phyloP scores from a whole-genome alignment of 2,329 filamentous ascomycete species.

The Orbilia ellipsospora region DNA sequence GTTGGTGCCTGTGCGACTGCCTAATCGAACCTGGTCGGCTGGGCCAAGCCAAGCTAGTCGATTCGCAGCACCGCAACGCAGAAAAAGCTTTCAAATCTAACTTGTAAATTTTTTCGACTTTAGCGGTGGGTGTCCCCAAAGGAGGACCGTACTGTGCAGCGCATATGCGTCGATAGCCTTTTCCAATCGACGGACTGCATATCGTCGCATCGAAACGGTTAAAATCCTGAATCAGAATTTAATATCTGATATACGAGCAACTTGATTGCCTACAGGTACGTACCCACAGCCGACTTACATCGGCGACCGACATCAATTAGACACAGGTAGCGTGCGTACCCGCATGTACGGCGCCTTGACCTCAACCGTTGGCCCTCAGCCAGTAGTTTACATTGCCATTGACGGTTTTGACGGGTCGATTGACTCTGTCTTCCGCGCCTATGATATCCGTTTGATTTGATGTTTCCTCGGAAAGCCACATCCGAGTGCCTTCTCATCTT shows the following conservation, averaged over 20 bases:
- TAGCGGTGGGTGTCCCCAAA: too few relatives aligned
- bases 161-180: constrained; percentile 23
- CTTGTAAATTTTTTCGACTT: too few relatives aligned
- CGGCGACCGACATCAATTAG: constrained; percentile 42
- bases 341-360: neutral
- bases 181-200: constrained; percentile 34
- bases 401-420: neutral
- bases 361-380: constrained; percentile 10
- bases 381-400: constrained; percentile 24
- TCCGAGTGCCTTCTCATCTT: constrained; percentile 1
- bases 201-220: constrained; percentile 43
- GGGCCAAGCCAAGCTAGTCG: neutral
- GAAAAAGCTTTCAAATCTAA: constrained; percentile 18
- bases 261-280: constrained; percentile 35
- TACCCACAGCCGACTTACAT: constrained; percentile 12
- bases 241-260: constrained; percentile 14
- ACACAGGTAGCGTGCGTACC: constrained; percentile 12
- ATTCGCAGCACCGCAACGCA: neutral
- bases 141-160: constrained; percentile 8
- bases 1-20: constrained; percentile 55
- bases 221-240: constrained; percentile 26
- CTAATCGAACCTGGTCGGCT: constrained; percentile 47
- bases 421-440: constrained; percentile 20
- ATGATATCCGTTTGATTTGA: constrained; percentile 26
- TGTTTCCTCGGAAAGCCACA: constrained; percentile 21